Evolutionary conservation across 2,329 filamentous ascomycete species (phyloP).

Genomic region (Emmonsiellopsis sp.): DNA sequence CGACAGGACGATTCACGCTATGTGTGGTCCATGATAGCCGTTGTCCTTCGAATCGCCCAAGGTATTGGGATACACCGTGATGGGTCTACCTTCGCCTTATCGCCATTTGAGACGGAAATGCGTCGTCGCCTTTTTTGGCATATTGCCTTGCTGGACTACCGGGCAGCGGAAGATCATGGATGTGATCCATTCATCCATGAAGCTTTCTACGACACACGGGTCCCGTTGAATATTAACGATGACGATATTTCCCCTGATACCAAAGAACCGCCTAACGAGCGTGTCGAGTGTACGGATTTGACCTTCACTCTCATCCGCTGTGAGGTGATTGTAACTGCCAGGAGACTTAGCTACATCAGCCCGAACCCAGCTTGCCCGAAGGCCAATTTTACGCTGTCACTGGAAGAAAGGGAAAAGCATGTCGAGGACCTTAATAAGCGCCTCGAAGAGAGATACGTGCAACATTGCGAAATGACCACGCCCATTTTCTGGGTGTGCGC

Average conservation of each 20-base stretch:
- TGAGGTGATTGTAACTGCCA: slow-evolving; percentile 40
- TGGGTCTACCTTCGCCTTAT: slow-evolving; percentile 38
- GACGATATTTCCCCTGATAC: slow-evolving; percentile 42
- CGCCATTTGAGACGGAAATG: slow-evolving; percentile 44
- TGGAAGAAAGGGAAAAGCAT: slow-evolving; percentile 34
- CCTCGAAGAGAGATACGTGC: slow-evolving; percentile 49
- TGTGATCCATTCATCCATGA: slow-evolving; percentile 37
- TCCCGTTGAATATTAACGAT: slow-evolving; percentile 46
- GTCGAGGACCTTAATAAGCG: slow-evolving; percentile 46
- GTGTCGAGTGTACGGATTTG: slow-evolving; percentile 45
- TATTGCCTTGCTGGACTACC: slow-evolving; percentile 39
- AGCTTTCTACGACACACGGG: slow-evolving; percentile 36
- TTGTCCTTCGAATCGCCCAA: slow-evolving; percentile 35
- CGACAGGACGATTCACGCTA: slow-evolving; percentile 33
- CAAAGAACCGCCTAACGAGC: slow-evolving; percentile 39
- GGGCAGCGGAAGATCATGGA: slow-evolving; percentile 43
- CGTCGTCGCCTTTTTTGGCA: slow-evolving; percentile 46
- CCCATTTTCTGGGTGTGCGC: slow-evolving; percentile 60
- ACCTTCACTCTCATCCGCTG: slow-evolving; percentile 45
- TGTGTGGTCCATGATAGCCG: slow-evolving; percentile 35
- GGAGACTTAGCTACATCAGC: slow-evolving; percentile 30
- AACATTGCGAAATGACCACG: slow-evolving; percentile 42
- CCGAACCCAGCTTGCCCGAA: slow-evolving; percentile 19
- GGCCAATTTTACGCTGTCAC: slow-evolving; percentile 9
- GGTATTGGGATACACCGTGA: slow-evolving; percentile 45